Evolutionary conservation across 768 basidiomycete genomes (phyloP).

Genomic region (Chalciporus sphaerocephalus): DNA sequence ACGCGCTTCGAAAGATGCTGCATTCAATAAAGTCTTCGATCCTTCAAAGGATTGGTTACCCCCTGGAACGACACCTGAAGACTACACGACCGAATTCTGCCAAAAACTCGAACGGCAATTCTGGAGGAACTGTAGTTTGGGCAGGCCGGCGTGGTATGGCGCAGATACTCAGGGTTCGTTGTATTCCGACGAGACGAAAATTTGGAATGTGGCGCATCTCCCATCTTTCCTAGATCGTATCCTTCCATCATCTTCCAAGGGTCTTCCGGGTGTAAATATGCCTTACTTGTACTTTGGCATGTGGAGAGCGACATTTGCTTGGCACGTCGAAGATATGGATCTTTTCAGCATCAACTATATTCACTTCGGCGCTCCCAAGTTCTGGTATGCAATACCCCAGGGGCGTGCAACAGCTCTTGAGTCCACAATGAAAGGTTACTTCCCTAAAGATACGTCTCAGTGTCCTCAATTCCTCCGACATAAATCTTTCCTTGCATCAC

Average conservation of each 20-base stretch:
- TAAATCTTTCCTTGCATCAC: constrained; percentile 93
- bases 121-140: constrained; percentile 88
- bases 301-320: constrained; percentile 98
- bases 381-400: constrained; percentile 97
- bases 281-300: constrained; percentile 99
- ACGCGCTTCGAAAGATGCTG: constrained; percentile 39
- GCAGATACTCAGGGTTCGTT: constrained; percentile 87
- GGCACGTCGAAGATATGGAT: constrained; percentile 99
- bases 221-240: constrained; percentile 82
- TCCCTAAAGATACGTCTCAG: constrained; percentile 77
- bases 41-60: constrained; percentile 79
- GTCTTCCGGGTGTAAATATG: constrained; percentile 92
- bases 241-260: constrained; percentile 58
- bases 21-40: constrained; percentile 69
- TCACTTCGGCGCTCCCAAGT: constrained; percentile 95
- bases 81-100: constrained; percentile 89
- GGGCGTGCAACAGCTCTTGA: constrained; percentile 79
- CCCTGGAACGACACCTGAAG: constrained; percentile 58
- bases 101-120: constrained; percentile 81
- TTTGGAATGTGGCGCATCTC: constrained; percentile 94
- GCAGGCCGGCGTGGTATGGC: constrained; percentile 95
- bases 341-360: constrained; percentile 98
- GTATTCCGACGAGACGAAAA: constrained; percentile 68
- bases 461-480: constrained; percentile 96
- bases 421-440: constrained; percentile 89